Conservation (phyloP, 2,329 filamentous ascomycete species). For the Calonectria henricotiae region DNA sequence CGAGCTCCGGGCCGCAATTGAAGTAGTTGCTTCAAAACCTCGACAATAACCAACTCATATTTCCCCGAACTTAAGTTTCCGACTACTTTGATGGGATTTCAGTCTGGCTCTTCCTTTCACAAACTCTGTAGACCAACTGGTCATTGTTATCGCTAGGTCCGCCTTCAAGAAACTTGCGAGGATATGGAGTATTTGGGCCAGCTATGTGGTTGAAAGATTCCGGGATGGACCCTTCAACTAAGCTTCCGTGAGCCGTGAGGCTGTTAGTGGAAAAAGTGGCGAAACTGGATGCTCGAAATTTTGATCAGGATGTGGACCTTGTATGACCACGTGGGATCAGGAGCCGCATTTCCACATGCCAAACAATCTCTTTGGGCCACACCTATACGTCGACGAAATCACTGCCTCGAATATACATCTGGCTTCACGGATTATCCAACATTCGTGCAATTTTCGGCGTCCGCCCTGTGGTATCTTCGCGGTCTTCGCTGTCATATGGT, state of each 20-base stretch:
- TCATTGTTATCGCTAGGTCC: neutral
- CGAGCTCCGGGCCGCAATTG: neutral
- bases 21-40: slow-evolving; percentile 6
- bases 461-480: slow-evolving; percentile 51
- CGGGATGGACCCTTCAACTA: neutral
- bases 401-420: slow-evolving; percentile 11
- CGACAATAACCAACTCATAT: neutral
- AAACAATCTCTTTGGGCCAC: neutral
- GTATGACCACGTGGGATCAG: neutral
- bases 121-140: neutral
- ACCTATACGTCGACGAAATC: slow-evolving; percentile 17
- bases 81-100: neutral
- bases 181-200: too few relatives aligned
- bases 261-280: neutral
- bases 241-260: neutral
- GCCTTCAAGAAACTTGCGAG: too few relatives aligned
- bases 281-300: neutral
- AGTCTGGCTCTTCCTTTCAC: neutral
- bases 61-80: neutral
- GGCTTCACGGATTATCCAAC: slow-evolving; percentile 43
- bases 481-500: slow-evolving; percentile 51
- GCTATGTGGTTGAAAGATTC: neutral
- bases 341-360: slow-evolving; percentile 15
- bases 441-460: slow-evolving; percentile 55
- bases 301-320: neutral